These are phyloP conservation scores for Ganoderma resinaceum DNA, from an alignment of 1,284 basidiomycete genomes.

Conservation along the genomic window DNA sequence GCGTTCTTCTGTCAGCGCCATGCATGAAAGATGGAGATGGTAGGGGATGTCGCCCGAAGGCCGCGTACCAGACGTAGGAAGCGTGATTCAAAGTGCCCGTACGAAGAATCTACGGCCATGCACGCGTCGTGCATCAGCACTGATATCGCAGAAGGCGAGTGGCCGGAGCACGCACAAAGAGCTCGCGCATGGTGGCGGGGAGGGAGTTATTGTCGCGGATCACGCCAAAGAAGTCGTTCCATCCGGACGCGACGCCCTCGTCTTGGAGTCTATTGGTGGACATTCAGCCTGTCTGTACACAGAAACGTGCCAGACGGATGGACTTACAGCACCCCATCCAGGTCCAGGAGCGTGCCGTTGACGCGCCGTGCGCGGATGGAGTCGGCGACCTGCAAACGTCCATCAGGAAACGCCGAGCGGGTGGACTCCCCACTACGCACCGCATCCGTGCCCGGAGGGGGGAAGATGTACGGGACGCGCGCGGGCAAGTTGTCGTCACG, in stretches of 20 bases:
- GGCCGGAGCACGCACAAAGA: constrained; percentile 31
- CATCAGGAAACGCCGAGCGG: not conserved
- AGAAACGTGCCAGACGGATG: not conserved
- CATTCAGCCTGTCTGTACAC: too few species aligned
- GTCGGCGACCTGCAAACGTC: constrained; percentile 31
- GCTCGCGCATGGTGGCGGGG: constrained; percentile 38
- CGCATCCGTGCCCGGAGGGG: constrained; percentile 33
- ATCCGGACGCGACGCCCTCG: constrained; percentile 33
- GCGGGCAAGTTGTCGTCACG: constrained; percentile 35
- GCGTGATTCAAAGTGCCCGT: constrained; percentile 37
- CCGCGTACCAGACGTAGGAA: constrained; percentile 37
- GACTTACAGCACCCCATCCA: constrained; percentile 36
- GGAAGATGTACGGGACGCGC: constrained; percentile 38
- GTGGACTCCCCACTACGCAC: constrained; percentile 16
- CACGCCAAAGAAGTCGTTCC: constrained; percentile 33
- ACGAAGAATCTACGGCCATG: constrained; percentile 34
- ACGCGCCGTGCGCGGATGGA: constrained; percentile 29
- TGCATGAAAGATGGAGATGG: not conserved
- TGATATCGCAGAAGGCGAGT: not conserved
- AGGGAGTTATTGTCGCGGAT: constrained; percentile 37
- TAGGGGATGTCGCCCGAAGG: not conserved
- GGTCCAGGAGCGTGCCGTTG: constrained; percentile 31
- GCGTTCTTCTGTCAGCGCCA: not conserved
- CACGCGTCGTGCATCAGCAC: not conserved
- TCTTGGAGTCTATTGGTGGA: constrained; percentile 33